Conservation (phyloP, 371 early-diverging fungal genomes). For the Cladochytrium tenue region DNA sequence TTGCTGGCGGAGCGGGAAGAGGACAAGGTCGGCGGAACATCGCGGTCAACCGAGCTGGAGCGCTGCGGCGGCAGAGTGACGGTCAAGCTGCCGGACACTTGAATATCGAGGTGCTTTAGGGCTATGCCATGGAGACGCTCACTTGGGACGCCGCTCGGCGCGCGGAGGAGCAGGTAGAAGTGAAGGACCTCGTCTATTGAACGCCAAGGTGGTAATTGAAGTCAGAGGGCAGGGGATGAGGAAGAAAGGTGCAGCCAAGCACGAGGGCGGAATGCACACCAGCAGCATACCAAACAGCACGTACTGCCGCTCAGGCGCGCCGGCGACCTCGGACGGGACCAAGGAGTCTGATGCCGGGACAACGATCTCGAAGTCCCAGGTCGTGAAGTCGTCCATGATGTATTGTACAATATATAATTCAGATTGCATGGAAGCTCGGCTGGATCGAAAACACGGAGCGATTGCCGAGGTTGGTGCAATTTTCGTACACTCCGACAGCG, state of each 20-base stretch:
- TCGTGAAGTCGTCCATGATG: neutral
- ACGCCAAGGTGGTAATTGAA: neutral
- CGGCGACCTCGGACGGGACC: neutral
- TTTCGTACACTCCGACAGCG: too few relatives aligned
- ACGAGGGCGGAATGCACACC: too few relatives aligned
- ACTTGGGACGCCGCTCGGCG: neutral
- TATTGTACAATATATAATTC: too few relatives aligned
- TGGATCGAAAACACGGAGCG: too few relatives aligned
- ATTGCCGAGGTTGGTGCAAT: too few relatives aligned
- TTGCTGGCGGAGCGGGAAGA: too few relatives aligned
- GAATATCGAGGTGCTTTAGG: neutral
- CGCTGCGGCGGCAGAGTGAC: constrained; percentile 83
- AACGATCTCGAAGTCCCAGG: neutral
- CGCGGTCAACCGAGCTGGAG: too few relatives aligned
- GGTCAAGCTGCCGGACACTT: constrained; percentile 6
- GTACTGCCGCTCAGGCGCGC: neutral
- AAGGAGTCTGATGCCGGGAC: neutral
- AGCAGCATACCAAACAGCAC: neutral
- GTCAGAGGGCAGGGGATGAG: too few relatives aligned
- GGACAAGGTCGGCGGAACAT: too few relatives aligned
- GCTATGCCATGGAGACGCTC: neutral
- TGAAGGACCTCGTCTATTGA: neutral
- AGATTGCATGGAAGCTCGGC: too few relatives aligned
- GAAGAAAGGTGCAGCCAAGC: neutral
- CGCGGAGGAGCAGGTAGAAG: neutral